Evolutionary conservation across 1,284 basidiomycete species (phyloP).

Genomic region (Moniliella sp.): DNA sequence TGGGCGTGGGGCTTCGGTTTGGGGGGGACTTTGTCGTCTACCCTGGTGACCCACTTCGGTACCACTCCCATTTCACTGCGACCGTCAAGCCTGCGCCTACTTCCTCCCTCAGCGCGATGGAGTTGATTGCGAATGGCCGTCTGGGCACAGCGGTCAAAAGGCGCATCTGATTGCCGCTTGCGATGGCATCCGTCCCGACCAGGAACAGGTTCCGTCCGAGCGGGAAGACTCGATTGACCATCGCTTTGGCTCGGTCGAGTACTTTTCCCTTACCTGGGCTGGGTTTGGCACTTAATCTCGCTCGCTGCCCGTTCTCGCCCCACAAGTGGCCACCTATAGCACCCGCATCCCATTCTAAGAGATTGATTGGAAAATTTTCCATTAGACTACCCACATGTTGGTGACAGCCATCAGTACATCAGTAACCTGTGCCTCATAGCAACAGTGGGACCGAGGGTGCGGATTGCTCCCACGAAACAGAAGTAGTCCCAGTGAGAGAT

Average conservation of each 20-base stretch:
- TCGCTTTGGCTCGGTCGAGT: constrained; percentile 11
- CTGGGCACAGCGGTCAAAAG: constrained; percentile 95
- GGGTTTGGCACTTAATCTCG: constrained; percentile 31
- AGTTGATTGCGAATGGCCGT: constrained; percentile 79
- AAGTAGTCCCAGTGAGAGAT: no score
- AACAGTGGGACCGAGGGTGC: no score
- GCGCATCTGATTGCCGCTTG: constrained; percentile 62
- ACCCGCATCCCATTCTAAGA: no score
- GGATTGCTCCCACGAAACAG: no score
- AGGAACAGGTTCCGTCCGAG: constrained; percentile 1
- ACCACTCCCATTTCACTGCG: constrained; percentile 86
- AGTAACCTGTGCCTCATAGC: no score
- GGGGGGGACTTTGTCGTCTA: constrained; percentile 88
- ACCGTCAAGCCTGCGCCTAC: constrained; percentile 51
- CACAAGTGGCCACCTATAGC: no score
- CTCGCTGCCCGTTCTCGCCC: no score
- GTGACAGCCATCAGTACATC: no score
- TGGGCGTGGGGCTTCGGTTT: constrained; percentile 73
- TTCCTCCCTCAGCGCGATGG: constrained; percentile 53
- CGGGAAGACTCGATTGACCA: constrained; percentile 2
- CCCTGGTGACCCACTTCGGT: constrained; percentile 82
- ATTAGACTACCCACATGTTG: no score
- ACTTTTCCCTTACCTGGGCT: constrained; percentile 28
- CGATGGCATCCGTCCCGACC: constrained; percentile 1
- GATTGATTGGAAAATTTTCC: no score